A percentile compares a stretch with the other conserved stretches of the same genome.
Evolutionary conservation across 352 stramenopile genomes (phyloP).

Genomic region (Pythium insidiosum): DNA sequence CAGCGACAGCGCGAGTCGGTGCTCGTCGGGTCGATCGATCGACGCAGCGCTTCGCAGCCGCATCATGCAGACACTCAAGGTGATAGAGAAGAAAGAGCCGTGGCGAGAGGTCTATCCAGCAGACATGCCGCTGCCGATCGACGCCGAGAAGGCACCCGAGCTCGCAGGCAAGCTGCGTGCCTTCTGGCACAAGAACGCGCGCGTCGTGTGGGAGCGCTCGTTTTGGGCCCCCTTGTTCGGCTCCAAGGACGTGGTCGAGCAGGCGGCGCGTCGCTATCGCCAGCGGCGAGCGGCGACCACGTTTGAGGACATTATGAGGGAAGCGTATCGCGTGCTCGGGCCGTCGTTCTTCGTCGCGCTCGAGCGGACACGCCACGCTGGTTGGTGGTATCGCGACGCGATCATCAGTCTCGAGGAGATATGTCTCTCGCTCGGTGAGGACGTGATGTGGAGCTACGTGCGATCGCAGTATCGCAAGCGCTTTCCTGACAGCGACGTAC

Average conservation of each 20-base stretch:
- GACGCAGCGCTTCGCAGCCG: neutral
- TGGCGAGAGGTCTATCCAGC: neutral
- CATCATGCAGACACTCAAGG: neutral
- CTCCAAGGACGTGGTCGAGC: neutral
- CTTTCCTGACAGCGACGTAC: neutral
- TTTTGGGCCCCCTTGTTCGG: neutral
- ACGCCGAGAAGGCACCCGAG: neutral
- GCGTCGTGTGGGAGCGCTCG: neutral
- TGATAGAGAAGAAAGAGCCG: neutral
- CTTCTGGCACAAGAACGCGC: neutral
- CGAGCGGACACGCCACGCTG: neutral
- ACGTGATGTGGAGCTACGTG: neutral
- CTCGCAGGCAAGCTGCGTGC: neutral
- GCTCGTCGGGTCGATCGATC: neutral
- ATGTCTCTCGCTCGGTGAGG: neutral
- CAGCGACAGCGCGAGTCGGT: neutral
- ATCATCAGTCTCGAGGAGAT: neutral
- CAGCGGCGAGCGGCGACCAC: neutral
- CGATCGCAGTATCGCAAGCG: neutral
- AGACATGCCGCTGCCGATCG: neutral
- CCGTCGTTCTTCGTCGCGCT: neutral
- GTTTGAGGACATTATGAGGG: neutral
- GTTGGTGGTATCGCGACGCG: neutral
- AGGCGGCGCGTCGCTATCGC: neutral
- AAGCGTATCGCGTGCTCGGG: neutral